Conservation (phyloP, 495 filamentous ascomycete species). For the Penicillium argentinense region DNA sequence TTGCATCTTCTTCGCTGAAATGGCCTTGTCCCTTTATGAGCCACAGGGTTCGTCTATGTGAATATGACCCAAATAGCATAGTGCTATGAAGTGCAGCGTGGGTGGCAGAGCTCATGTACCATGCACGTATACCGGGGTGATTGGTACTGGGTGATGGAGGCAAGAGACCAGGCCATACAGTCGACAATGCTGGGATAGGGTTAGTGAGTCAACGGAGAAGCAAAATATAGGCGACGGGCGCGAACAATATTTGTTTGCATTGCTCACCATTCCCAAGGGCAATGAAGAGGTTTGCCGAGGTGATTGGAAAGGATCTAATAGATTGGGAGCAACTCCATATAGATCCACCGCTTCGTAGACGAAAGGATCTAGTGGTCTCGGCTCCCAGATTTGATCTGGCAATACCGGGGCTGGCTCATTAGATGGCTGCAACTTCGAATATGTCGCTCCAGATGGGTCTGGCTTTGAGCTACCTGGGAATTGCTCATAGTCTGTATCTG, state of each 20-base stretch:
- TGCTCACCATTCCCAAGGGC: neutral
- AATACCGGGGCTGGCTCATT: too few species aligned
- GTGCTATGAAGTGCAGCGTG: conserved; percentile 6
- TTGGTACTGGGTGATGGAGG: neutral
- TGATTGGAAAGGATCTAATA: neutral
- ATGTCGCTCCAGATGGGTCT: too few species aligned
- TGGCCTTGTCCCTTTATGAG: conserved; percentile 2
- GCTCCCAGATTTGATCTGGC: neutral
- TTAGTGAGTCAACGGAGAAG: neutral
- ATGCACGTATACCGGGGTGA: neutral
- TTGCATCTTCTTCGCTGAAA: conserved; percentile 7
- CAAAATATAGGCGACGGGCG: neutral
- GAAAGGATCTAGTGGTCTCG: neutral
- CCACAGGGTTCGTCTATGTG: conserved; percentile 6
- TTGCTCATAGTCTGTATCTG: too few species aligned
- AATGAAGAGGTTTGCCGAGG: neutral
- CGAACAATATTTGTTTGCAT: neutral
- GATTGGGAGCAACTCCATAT: neutral
- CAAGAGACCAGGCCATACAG: neutral
- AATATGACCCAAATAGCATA: conserved; percentile 6
- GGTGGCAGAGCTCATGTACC: conserved; percentile 1
- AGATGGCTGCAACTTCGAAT: too few species aligned
- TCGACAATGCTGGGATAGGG: neutral
- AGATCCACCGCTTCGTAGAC: neutral
- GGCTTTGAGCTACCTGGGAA: too few species aligned